Conservation (phyloP, 768 basidiomycete species). For the Lentinula sp. region DNA sequence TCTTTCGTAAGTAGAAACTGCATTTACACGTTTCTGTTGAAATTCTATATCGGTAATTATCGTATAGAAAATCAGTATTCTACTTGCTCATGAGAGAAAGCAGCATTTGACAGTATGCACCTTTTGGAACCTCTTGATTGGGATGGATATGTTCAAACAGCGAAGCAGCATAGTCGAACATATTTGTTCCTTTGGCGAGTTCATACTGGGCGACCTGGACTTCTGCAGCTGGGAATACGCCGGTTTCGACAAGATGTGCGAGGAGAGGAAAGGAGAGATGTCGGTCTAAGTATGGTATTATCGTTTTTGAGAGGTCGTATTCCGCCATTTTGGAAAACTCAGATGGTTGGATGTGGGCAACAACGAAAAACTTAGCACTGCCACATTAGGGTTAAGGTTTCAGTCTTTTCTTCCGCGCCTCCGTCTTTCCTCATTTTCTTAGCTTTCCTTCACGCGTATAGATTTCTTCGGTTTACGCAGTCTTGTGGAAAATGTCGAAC, state of each 20-base stretch:
- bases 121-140: constrained; percentile 60
- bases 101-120: constrained; percentile 29
- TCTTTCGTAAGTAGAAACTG: constrained; percentile 76
- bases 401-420: background rate
- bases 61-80: background rate
- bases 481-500: constrained; percentile 35
- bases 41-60: constrained; percentile 56
- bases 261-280: constrained; percentile 93
- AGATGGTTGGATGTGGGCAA: no score
- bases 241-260: constrained; percentile 73
- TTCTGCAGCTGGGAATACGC: constrained; percentile 72
- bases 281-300: constrained; percentile 90
- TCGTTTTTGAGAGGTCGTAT: constrained; percentile 84
- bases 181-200: constrained; percentile 94
- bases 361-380: background rate
- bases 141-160: constrained; percentile 78
- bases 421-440: no score
- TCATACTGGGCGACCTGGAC: constrained; percentile 93
- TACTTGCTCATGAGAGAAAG: background rate
- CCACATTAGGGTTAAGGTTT: background rate
- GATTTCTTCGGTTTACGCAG: no score
- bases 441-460: background rate
- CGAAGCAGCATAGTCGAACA: constrained; percentile 89
- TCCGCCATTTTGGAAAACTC: constrained; percentile 37
- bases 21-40: constrained; percentile 72